A percentile compares a stretch with the other conserved stretches of the same genome.
These are phyloP conservation scores for Neopestalotiopsis rosae DNA, from an alignment of 2,329 filamentous ascomycete species.

Conservation along the genomic window DNA sequence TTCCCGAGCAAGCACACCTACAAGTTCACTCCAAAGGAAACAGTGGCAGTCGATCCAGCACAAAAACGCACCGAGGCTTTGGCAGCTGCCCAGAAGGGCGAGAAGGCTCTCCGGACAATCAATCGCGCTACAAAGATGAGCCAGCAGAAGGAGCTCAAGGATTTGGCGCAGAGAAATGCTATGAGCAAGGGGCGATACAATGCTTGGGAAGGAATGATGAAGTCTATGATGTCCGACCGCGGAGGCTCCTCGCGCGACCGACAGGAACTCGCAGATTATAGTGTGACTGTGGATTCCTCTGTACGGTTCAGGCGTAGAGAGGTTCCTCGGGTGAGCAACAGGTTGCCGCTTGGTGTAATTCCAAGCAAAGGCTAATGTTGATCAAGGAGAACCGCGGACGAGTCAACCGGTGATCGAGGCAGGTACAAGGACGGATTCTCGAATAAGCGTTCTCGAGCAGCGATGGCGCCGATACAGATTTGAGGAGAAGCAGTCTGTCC, in stretches of 20 bases:
- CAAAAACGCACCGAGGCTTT: conserved; percentile 66
- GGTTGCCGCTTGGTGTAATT: conserved; percentile 34
- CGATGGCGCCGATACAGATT: not conserved
- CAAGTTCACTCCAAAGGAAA: conserved; percentile 57
- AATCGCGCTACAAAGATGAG: conserved; percentile 68
- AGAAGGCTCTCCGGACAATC: conserved; percentile 64
- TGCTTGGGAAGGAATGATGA: conserved; percentile 67
- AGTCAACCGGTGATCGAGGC: not conserved
- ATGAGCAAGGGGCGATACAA: conserved; percentile 61
- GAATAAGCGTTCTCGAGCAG: not conserved
- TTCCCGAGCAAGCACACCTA: conserved; percentile 72
- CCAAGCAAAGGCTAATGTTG: conserved; percentile 28
- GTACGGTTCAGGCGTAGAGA: conserved; percentile 58
- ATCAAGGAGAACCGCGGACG: conserved; percentile 12
- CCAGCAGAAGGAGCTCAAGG: conserved; percentile 67
- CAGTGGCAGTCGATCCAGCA: conserved; percentile 50
- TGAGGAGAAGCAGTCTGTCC: not conserved
- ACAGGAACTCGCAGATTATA: conserved; percentile 64
- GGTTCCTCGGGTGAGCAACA: conserved; percentile 52
- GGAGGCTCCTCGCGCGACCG: conserved; percentile 39
- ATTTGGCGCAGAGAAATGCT: conserved; percentile 57
- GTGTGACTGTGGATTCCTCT: conserved; percentile 68
- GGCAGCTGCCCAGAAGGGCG: conserved; percentile 64
- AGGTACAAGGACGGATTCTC: not conserved
- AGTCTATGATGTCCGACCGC: conserved; percentile 53